Base-by-base conservation (phyloP, 805 yeast species). In the Starmerella stellata region DNA sequence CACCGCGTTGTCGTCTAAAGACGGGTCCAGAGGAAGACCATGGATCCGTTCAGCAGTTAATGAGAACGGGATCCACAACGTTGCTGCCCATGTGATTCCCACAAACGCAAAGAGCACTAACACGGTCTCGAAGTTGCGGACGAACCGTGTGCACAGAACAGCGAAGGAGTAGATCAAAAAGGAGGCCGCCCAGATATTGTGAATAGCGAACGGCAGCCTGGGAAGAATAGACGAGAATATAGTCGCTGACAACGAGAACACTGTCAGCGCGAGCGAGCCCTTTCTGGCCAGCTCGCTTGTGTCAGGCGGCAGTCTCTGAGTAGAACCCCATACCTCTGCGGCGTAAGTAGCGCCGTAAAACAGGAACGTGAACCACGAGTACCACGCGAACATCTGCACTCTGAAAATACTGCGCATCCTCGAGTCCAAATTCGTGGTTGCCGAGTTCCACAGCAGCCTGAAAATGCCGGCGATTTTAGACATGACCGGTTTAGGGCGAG, bases 41-140 rank as follows among this genome's bases (percentile, higher is more conserved):
- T 49, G 56, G 28, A 58, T 54, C 15, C 57, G 55, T 35, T 70
- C 74, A 25, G 75, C 68, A 9, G 74, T 70, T 29, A 74, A 49
- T 1, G 72, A 72, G 52, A 72, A 74, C 5, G 79, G 79, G 2
- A 74, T 72, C 79, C 79, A 74, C 15, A 71, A 60, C 0, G 77
- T 74, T 42, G 62, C 62, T 1, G 78, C 78, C 79, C 79, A 74
- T 0, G 77, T 66, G 17, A 73, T 56, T 2, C 79, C 79, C 33
- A 72, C 51, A 14, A 72, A 47, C 0, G 63, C 72, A 46, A 73
- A 68, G 51, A 73, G 51, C 0, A 58, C 44, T 7, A 71, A 64
- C 1, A 74, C 77, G 11, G 52, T 57, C 0, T 38, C 38, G 5
- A 69, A 67, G 5, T 56, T 55, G 2, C 47, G 30, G 18, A 71